Evolutionary conservation across 139 green algal genomes (phyloP).

Genomic region (Tetraselmis striata): DNA sequence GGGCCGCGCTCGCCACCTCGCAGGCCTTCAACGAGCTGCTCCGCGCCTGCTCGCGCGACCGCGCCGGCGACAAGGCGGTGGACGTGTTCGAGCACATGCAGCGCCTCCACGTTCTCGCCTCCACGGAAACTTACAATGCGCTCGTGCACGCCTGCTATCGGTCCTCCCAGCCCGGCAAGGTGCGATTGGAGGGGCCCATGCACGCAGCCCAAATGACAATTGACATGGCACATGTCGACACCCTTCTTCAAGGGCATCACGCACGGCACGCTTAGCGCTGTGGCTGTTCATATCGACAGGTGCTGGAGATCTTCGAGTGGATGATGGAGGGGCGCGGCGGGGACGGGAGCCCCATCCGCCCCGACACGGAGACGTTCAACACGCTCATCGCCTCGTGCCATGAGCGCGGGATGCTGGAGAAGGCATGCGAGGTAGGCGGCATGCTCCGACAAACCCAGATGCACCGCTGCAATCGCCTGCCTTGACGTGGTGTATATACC

Average conservation of each 20-base stretch:
- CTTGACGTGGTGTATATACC: too few species aligned
- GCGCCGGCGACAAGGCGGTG: slow-evolving; percentile 2
- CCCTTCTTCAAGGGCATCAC: too few species aligned
- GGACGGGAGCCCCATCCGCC: background rate
- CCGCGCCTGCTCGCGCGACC: slow-evolving; percentile 15
- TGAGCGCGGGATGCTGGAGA: slow-evolving; percentile 39
- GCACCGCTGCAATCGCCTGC: too few species aligned
- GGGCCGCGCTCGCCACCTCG: background rate
- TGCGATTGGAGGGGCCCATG: slow-evolving; percentile 16
- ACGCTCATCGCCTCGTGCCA: slow-evolving; percentile 38
- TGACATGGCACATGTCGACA: too few species aligned
- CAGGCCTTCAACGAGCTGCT: slow-evolving; percentile 14
- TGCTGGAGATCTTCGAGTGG: slow-evolving; percentile 35
- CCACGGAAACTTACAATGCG: slow-evolving; percentile 28
- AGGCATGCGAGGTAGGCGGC: slow-evolving; percentile 19
- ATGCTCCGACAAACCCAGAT: too few species aligned
- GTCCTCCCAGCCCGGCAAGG: background rate
- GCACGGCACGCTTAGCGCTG: too few species aligned
- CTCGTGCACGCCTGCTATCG: slow-evolving; percentile 13
- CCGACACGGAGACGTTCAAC: slow-evolving; percentile 43
- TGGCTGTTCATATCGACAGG: slow-evolving; percentile 25
- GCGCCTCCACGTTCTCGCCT: slow-evolving; percentile 4
- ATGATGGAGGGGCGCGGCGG: slow-evolving; percentile 25
- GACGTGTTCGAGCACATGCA: slow-evolving; percentile 13
- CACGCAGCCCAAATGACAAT: slow-evolving; percentile 21